phyloP scores from a whole-genome alignment of 192 early-diverging fungal genomes.

The Backusella parvicylindrica region DNA sequence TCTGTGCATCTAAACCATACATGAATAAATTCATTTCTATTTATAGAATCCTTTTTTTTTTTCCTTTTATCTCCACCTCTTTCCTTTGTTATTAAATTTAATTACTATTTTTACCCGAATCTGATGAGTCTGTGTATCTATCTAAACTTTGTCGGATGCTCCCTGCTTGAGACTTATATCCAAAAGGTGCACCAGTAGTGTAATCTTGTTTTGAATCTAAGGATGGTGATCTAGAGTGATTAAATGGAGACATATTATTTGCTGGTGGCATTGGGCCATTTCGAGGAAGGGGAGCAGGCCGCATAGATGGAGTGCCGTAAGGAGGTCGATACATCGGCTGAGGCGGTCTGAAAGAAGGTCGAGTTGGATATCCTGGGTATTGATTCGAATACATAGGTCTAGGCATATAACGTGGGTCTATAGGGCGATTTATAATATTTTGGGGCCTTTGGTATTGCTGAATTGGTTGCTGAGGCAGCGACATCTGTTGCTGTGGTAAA shows the following conservation, averaged over 20 bases:
- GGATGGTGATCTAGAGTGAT: neutral
- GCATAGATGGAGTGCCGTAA: neutral
- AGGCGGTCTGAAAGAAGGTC: neutral
- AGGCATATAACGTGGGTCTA: neutral
- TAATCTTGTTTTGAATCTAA: neutral
- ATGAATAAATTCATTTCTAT: neutral
- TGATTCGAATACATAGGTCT: neutral
- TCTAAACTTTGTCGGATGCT: conserved; percentile 4
- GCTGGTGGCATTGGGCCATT: neutral
- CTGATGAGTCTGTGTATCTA: neutral
- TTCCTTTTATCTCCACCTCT: neutral
- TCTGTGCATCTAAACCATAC: neutral
- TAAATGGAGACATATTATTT: neutral
- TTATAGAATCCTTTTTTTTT: neutral
- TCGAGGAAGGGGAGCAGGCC: conserved; percentile 13
- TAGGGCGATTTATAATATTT: neutral
- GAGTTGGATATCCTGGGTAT: neutral
- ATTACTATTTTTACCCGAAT: conserved; percentile 7
- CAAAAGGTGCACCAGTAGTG: neutral
- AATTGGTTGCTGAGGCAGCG: neutral
- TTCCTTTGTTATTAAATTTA: neutral
- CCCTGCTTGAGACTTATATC: neutral
- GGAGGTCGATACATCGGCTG: neutral
- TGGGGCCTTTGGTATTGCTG: neutral
- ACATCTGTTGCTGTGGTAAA: neutral